Conservation (phyloP, 2,329 filamentous ascomycete species). For the Colletotrichum tanaceti region DNA sequence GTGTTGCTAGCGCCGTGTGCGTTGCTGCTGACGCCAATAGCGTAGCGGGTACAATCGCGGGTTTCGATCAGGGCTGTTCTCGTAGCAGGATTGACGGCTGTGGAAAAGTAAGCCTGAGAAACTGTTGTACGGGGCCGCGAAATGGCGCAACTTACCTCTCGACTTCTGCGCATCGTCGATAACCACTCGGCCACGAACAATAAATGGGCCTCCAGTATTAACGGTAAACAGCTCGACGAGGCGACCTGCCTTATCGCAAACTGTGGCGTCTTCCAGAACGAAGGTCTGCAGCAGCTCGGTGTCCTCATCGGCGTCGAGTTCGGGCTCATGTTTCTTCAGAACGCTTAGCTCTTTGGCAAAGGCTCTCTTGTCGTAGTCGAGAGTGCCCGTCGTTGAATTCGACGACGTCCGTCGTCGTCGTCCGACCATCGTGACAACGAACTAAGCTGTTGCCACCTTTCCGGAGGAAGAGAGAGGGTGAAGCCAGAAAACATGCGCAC, state of each 20-base stretch:
- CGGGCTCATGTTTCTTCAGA: constrained; percentile 46
- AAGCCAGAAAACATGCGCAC: neutral
- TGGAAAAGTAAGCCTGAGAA: constrained; percentile 14
- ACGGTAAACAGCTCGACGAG: constrained; percentile 71
- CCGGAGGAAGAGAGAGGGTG: too few relatives aligned
- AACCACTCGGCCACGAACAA: constrained; percentile 68
- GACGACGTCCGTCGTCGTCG: constrained; percentile 56
- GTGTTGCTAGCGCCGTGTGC: constrained; percentile 65
- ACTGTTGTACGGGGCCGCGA: too few relatives aligned
- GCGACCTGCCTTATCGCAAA: constrained; percentile 65
- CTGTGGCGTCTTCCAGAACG: constrained; percentile 60
- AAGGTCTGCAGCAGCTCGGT: constrained; percentile 30
- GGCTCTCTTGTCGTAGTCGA: constrained; percentile 50
- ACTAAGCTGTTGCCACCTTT: neutral
- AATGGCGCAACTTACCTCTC: constrained; percentile 51
- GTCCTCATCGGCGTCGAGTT: constrained; percentile 7
- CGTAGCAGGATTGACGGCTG: constrained; percentile 51
- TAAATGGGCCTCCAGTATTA: constrained; percentile 69
- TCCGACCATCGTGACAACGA: constrained; percentile 49
- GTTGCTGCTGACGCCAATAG: constrained; percentile 64
- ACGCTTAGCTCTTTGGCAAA: constrained; percentile 51
- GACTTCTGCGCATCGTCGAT: constrained; percentile 56
- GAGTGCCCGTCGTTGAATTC: constrained; percentile 58
- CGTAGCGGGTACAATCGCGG: constrained; percentile 59
- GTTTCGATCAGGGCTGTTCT: constrained; percentile 64